Evolutionary conservation across 1,139 yeast genomes (phyloP).

Genomic region (Nadsonia commutata): DNA sequence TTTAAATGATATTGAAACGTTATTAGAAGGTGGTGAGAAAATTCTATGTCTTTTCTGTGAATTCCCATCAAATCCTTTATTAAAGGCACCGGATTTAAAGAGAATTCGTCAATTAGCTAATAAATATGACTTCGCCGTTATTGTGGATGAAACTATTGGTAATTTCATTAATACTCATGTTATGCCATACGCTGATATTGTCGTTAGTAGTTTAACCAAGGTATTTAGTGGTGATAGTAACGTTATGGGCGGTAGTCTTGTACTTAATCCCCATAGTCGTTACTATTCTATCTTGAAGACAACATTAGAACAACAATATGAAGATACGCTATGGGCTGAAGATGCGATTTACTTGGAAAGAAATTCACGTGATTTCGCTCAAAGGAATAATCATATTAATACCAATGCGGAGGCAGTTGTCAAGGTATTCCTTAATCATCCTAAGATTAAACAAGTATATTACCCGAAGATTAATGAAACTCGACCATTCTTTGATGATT

Average conservation of each 20-base stretch:
- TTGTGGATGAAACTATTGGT: slow-evolving; percentile 89
- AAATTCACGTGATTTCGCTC: slow-evolving; percentile 77
- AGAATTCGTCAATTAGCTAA: slow-evolving; percentile 53
- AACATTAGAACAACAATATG: slow-evolving; percentile 40
- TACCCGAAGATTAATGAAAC: slow-evolving; percentile 53
- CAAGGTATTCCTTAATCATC: slow-evolving; percentile 22
- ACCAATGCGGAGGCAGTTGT: slow-evolving; percentile 46
- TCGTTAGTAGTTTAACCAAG: slow-evolving; percentile 78
- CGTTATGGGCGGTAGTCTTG: slow-evolving; percentile 87
- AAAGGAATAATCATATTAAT: slow-evolving; percentile 53
- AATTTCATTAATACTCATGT: slow-evolving; percentile 76
- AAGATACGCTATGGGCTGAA: slow-evolving; percentile 78
- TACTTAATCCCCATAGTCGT: slow-evolving; percentile 53
- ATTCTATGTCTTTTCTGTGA: slow-evolving; percentile 72
- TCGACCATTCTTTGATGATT: slow-evolving; percentile 50
- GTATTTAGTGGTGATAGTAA: slow-evolving; percentile 90
- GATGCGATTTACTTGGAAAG: slow-evolving; percentile 87
- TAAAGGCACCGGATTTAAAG: slow-evolving; percentile 65
- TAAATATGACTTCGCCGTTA: slow-evolving; percentile 57
- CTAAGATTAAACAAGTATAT: slow-evolving; percentile 41
- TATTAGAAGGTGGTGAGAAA: slow-evolving; percentile 46
- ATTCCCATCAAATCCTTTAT: slow-evolving; percentile 83
- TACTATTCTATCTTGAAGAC: slow-evolving; percentile 39
- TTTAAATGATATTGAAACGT: slow-evolving; percentile 45
- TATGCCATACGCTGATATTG: slow-evolving; percentile 68